Conservation (phyloP, 2,329 filamentous ascomycete species). For the Phialophora expanda region DNA sequence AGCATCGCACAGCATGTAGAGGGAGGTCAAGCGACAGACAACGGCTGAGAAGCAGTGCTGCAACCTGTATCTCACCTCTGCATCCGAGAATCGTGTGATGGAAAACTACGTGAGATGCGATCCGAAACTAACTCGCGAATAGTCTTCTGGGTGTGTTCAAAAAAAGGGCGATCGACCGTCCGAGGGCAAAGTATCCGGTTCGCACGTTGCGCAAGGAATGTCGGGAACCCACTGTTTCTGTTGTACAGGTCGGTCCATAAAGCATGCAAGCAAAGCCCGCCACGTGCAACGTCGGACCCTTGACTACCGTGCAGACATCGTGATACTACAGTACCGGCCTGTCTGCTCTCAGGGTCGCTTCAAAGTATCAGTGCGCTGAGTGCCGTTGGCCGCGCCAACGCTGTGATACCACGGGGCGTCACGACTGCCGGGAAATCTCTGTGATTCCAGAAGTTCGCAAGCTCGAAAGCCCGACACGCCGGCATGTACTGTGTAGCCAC, state of each 20-base stretch:
- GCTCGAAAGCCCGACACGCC: background rate
- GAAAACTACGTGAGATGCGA: background rate
- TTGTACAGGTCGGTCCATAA: background rate
- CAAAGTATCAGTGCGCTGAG: background rate
- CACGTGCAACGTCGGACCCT: background rate
- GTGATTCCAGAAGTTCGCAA: background rate
- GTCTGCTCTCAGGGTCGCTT: background rate
- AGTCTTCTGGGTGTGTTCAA: background rate
- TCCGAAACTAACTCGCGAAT: background rate
- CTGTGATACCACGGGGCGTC: background rate
- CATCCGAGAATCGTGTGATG: background rate
- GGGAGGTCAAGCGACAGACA: background rate
- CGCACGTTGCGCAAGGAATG: background rate
- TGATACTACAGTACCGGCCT: background rate
- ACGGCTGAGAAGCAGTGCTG: background rate
- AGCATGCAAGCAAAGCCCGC: background rate
- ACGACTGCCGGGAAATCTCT: background rate
- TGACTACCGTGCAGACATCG: background rate
- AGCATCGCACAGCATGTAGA: background rate
- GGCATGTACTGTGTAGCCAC: background rate
- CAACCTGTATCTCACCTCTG: background rate
- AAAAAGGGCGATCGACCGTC: background rate
- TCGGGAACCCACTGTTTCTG: background rate
- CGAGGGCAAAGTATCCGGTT: background rate
- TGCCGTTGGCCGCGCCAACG: background rate